Base-by-base conservation (phyloP, 345 rosid species). In the Psidium friedrichsthalianum region DNA sequence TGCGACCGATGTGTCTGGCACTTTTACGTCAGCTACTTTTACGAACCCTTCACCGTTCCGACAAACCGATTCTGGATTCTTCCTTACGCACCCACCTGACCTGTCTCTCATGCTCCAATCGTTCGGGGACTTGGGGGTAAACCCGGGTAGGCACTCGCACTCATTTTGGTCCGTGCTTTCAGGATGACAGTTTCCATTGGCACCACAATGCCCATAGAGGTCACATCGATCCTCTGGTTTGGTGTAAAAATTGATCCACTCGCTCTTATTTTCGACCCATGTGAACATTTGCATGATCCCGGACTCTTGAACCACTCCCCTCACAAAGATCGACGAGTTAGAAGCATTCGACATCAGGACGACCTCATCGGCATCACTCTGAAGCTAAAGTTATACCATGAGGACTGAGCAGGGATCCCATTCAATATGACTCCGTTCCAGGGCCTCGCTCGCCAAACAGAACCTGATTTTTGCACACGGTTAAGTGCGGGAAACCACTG, bases 21-120 rank as follows among this genome's bases (percentile, higher is more conserved):
- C 21, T 84, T 90, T 89, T 27, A 89, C 36, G 3, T 74, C 74
- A 0, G 29, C 55, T 27, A 84, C 53, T 82, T 69, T 82, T 56
- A 59, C 14, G 36, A 89, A 89, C 24, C 89, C 86, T 52, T 89
- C 89, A 42, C 51, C 64, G 47, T 82, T 25, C 6, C 5, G 40
- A 42, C 87, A 87, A 8, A 25, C 20, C 16, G 54, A 36, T 5
- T 24, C 54, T 32, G 22, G 82, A 15, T 58, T 83, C 82, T 89
- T 87, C 86, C 87, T 86, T 15, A 86, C 80, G 57, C 91, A 91
- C 6, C 91, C 90, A n/a, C 57, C 91, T 5, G 90, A 57, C 32
- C 86, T 82, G 53, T 86, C 89, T 42, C 86, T 44, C 82, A 86
- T 32, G 29, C 27, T 49, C 93, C 90, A 87, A 58, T 86, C 61